Evolutionary conservation across 1,139 yeast genomes (phyloP).

Genomic region (Suhomyces bribrorum): DNA sequence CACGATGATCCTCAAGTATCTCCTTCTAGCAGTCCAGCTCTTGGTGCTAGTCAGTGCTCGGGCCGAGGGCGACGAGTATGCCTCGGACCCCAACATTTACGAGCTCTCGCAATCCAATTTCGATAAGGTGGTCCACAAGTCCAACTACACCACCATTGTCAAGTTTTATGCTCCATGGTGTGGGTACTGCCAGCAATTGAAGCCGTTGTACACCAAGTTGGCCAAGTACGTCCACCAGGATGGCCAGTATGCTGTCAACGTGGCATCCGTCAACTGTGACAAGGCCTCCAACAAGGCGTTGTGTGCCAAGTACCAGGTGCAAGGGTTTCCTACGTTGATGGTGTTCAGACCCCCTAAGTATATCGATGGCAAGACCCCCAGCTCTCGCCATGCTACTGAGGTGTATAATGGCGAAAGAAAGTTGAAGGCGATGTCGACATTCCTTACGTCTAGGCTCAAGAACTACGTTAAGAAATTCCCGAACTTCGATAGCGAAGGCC

Average conservation of each 20-base stretch:
- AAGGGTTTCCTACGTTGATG: slow-evolving; percentile 81
- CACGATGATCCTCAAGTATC: slow-evolving; percentile 6
- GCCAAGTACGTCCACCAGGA: slow-evolving; percentile 56
- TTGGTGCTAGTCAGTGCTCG: slow-evolving; percentile 11
- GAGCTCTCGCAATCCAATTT: slow-evolving; percentile 62
- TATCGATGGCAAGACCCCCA: slow-evolving; percentile 25
- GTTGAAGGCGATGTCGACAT: slow-evolving; percentile 58
- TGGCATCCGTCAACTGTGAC: slow-evolving; percentile 90
- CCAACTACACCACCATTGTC: slow-evolving; percentile 81
- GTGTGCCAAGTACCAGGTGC: slow-evolving; percentile 66
- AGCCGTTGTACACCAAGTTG: slow-evolving; percentile 58
- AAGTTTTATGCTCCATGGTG: slow-evolving; percentile 99
- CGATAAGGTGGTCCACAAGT: slow-evolving; percentile 59
- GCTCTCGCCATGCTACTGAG: slow-evolving; percentile 57
- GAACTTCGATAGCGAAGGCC: slow-evolving; percentile 24
- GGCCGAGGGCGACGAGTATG: slow-evolving; percentile 32
- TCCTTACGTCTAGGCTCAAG: slow-evolving; percentile 62
- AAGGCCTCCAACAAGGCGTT: slow-evolving; percentile 61
- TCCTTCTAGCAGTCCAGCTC: slow-evolving; percentile 11
- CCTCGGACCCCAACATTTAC: slow-evolving; percentile 48
- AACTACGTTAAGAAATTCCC: slow-evolving; percentile 64
- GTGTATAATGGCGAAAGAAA: slow-evolving; percentile 70
- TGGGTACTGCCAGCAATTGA: slow-evolving; percentile 68
- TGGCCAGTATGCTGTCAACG: slow-evolving; percentile 59
- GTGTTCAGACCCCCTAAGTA: slow-evolving; percentile 82